Base-by-base conservation (phyloP, 345 rosid genomes). In the Eucalyptus camaldulensis region DNA sequence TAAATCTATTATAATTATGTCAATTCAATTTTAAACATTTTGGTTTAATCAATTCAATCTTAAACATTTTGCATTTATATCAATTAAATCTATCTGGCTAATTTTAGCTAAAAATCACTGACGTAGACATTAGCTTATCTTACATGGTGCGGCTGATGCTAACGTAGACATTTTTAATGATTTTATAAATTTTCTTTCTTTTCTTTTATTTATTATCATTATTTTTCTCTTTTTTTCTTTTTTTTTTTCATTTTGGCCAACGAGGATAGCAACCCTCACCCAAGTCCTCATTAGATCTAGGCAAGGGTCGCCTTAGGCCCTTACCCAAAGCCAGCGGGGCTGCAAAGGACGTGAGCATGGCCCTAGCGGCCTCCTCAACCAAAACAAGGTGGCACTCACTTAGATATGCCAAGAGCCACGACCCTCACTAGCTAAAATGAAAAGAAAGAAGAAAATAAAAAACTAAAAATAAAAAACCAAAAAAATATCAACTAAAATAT, bases 111-210 rank as follows among this genome's bases (percentile, higher is more conserved):
- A 29, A 60, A 25, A 27, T 60, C 6, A 0, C 8, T 60, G 15
- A 27, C 8, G 4, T 27, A 8, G 6, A 60, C 8, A 0, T 12
- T 27, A 12, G 14, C 4, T 29, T 29, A 60, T 60, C 31, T 12
- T 6, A 60, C 16, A 0, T 27, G 15, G 27, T 2, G 1, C 13
- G 0, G 0, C 13, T 1, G 6, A 56, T 1, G 0, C 29, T 56
- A 24, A 56, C 6, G 1, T 22, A 56, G 4, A 56, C 12, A 22
- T 5, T 56, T 56, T 56, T 56, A 56, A 56, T 56, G 29, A 56
- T 24, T 56, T 53, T 53, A 25, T 53, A 53, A 8, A 53, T 53
- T 19, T 53, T 53, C 10, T 53, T 53, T 21, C 29, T 56, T 56
- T 56, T 56, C 29, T 56, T 56, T 56, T 56, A 10, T 9, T 9